Percentiles rank a stretch among this genome's conserved stretches.
Evolutionary conservation across 805 yeast genomes (phyloP).

Genomic region (Cyberlindnera meyerae): DNA sequence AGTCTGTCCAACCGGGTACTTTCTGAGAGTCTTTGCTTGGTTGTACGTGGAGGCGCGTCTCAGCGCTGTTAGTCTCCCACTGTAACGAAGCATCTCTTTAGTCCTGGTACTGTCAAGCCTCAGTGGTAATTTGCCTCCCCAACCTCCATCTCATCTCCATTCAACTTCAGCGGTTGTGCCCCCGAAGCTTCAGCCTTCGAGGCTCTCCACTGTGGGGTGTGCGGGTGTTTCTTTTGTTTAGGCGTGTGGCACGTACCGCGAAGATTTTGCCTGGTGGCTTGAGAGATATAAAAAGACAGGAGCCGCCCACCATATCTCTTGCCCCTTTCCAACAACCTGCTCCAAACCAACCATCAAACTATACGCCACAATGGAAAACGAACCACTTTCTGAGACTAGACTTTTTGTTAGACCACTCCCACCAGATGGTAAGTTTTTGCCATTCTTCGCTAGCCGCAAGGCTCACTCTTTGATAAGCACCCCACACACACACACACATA

Average conservation of each 20-base stretch:
- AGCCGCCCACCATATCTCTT: background rate
- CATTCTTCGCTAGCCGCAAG: too few species aligned
- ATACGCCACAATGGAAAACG: conserved; percentile 11
- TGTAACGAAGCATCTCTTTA: background rate
- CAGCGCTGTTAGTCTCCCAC: conserved; percentile 1
- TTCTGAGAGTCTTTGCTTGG: conserved; percentile 33
- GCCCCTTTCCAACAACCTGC: background rate
- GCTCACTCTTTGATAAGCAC: too few species aligned
- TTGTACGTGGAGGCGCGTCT: conserved; percentile 26
- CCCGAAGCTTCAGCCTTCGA: too few species aligned
- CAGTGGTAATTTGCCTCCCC: background rate
- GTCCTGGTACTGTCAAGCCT: background rate
- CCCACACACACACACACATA: too few species aligned
- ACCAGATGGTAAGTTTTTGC: conserved; percentile 37
- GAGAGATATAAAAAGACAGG: background rate
- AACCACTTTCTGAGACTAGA: conserved; percentile 37
- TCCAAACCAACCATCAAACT: background rate
- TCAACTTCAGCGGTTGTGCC: too few species aligned
- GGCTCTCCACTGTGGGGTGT: conserved; percentile 2
- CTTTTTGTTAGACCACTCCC: conserved; percentile 62
- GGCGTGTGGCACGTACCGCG: conserved; percentile 2
- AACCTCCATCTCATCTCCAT: background rate
- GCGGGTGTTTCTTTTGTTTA: conserved; percentile 4
- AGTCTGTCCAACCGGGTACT: conserved; percentile 60
- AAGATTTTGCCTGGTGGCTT: conserved; percentile 2